Evolutionary conservation across 2,329 filamentous ascomycete genomes (phyloP), one percentile per base, ranked within the genome.

Genomic region (Tolypocladium ovalisporum): DNA sequence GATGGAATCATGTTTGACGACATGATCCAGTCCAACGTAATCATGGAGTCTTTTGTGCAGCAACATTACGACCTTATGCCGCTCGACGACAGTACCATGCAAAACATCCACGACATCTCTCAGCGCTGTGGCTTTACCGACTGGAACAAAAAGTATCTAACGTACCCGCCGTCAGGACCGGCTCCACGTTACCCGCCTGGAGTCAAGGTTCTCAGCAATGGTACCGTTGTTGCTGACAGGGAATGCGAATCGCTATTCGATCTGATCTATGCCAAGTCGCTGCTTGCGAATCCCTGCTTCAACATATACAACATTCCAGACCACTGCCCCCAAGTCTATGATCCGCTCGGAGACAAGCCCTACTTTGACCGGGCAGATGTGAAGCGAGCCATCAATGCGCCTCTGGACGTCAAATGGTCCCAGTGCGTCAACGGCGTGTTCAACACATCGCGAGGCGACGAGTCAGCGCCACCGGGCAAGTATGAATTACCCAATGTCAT

Each of bases 341-440:
- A 90, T 58, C 81, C 87, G 0, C 75, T 92, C 3, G 83, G 83
- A 19, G 86, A 87, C 0, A 84, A 85, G n/a, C 78, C 90, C 55
- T 88, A 90, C 75, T 89, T 90, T 71, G 82, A 90, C 73, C 83
- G 86, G 15, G 73, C 75, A 1, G 86, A 88, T 58, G 87, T 90
- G 1, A 85, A 90, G 65, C 70, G 73, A 22, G 86, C 86, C 13
- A 83, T 89, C 67, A 82, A 89, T 65, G 86, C 84, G 2, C 81
- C 83, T 1, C 57, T 73, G 6, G 56, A 64, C n/a, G 60, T 61
- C 8, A n/a, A 42, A 1, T 65, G 64, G 64, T 9, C 15, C 3
- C n/a, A 52, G 10, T 65, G 63, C 51, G 54, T 51, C 24, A 2
- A 56, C 13, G 36, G 29, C 2, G 39, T 59, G 34, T 65, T 64